These are phyloP conservation scores for Tripterygium wilfordii DNA, from an alignment of 177 flowering plant genomes.

Conservation along the genomic window DNA sequence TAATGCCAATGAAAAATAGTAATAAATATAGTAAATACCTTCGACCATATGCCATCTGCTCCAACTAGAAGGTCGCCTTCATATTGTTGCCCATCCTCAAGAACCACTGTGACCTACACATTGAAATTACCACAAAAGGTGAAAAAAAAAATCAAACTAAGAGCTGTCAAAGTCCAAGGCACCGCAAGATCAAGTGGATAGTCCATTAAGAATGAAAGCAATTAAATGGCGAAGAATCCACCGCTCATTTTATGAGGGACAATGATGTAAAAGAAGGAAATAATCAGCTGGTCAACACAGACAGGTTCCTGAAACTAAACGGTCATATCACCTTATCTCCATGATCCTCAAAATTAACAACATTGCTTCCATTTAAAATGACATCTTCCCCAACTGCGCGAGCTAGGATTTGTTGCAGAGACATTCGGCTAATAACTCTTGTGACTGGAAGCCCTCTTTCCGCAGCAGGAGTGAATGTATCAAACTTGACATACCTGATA, in stretches of 20 bases:
- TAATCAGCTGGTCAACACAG: too few relatives aligned
- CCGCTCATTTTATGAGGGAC: too few relatives aligned
- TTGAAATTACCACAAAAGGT: too few relatives aligned
- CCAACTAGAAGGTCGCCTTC: conserved; percentile 94
- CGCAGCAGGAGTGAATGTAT: conserved; percentile 97
- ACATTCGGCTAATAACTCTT: conserved; percentile 86
- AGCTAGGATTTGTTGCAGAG: conserved; percentile 84
- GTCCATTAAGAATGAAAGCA: too few relatives aligned
- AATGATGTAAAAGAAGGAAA: too few relatives aligned
- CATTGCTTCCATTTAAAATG: conserved; percentile 74
- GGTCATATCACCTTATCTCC: conserved; percentile 64
- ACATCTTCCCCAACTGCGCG: conserved; percentile 76
- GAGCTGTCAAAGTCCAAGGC: neutral
- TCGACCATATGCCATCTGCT: conserved; percentile 97
- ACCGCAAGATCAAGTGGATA: neutral
- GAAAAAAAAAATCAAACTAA: neutral
- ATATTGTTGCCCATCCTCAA: conserved; percentile 71
- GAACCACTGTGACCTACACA: conserved; percentile 68
- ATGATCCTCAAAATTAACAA: conserved; percentile 68
- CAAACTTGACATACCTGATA: conserved; percentile 91
- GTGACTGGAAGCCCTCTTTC: conserved; percentile 93
- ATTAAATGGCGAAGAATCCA: too few relatives aligned
- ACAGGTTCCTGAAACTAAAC: too few relatives aligned
- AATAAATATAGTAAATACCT: conserved; percentile 36
- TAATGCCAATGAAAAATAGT: neutral